A percentile compares a stretch with the other conserved stretches of the same genome.
Evolutionary conservation across 768 basidiomycete genomes (phyloP).

Genomic region (Phaeotremella skinneri): DNA sequence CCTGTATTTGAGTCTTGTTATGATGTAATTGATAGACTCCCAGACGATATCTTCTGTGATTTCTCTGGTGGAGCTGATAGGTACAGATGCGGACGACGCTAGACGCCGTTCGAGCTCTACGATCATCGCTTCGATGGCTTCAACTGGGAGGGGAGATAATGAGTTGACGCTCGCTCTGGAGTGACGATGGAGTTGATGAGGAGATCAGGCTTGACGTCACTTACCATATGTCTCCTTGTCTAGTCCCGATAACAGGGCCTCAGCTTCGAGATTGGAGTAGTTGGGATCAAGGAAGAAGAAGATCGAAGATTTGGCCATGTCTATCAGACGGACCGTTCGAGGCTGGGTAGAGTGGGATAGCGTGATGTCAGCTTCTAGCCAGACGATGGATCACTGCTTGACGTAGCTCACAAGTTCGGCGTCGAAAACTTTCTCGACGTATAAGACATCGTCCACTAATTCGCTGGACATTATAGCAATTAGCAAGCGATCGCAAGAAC

Average conservation of each 20-base stretch:
- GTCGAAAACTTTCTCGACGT: slow-evolving; percentile 65
- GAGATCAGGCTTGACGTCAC: slow-evolving; percentile 22
- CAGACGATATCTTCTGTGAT: slow-evolving; percentile 52
- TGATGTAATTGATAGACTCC: slow-evolving; percentile 48
- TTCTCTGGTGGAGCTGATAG: slow-evolving; percentile 45
- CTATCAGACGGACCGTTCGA: slow-evolving; percentile 55
- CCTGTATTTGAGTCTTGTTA: slow-evolving; percentile 15
- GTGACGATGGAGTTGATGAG: too few relatives aligned
- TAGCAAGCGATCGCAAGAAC: not conserved
- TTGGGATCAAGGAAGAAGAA: slow-evolving; percentile 78
- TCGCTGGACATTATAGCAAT: slow-evolving; percentile 14
- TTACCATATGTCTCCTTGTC: slow-evolving; percentile 56
- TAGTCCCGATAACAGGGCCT: slow-evolving; percentile 57
- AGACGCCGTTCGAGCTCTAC: slow-evolving; percentile 48
- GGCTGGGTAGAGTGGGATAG: slow-evolving; percentile 22
- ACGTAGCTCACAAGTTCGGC: slow-evolving; percentile 51
- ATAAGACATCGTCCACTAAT: slow-evolving; percentile 51
- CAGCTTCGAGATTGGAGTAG: slow-evolving; percentile 59
- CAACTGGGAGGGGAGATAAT: slow-evolving; percentile 5
- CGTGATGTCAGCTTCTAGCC: not conserved
- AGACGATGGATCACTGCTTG: not conserved
- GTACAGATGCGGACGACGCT: not conserved
- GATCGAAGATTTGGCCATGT: slow-evolving; percentile 66
- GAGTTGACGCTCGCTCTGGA: slow-evolving; percentile 7
- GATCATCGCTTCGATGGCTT: slow-evolving; percentile 16